Evolutionary conservation across 2,329 filamentous ascomycete genomes (phyloP).

Genomic region (Fusarium aywerte): DNA sequence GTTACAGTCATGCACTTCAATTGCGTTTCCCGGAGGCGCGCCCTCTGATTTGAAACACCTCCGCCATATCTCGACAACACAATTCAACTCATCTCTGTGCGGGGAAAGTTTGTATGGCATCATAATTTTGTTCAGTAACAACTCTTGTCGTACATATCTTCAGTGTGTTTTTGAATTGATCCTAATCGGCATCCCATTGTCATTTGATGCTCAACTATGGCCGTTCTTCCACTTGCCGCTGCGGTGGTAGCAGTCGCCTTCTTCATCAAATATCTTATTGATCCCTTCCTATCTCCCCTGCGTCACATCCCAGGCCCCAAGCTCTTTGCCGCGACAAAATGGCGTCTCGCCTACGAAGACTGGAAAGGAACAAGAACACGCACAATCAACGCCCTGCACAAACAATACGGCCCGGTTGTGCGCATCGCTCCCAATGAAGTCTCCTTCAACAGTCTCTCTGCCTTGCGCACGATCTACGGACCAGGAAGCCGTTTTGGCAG

Average conservation of each 20-base stretch:
- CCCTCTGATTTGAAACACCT: neutral
- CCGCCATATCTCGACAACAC: neutral
- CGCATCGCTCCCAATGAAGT: constrained; percentile 61
- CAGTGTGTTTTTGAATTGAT: neutral
- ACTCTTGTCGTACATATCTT: neutral
- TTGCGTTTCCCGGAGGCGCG: neutral
- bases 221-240: neutral
- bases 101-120: neutral
- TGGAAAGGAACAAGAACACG: constrained; percentile 56
- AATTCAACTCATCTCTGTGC: neutral
- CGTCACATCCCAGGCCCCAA: constrained; percentile 50
- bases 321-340: constrained; percentile 55
- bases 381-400: constrained; percentile 56
- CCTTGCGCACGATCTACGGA: constrained; percentile 64
- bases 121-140: neutral
- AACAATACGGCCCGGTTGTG: constrained; percentile 58
- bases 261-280: constrained; percentile 15
- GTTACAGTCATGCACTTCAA: neutral
- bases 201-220: neutral
- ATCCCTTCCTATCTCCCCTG: constrained; percentile 18
- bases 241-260: neutral
- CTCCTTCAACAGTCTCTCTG: constrained; percentile 55
- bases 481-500: constrained; percentile 62
- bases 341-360: constrained; percentile 59
- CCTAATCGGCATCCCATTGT: neutral